Base-by-base conservation (phyloP, 768 basidiomycete genomes). In the Tricholoma sp. region DNA sequence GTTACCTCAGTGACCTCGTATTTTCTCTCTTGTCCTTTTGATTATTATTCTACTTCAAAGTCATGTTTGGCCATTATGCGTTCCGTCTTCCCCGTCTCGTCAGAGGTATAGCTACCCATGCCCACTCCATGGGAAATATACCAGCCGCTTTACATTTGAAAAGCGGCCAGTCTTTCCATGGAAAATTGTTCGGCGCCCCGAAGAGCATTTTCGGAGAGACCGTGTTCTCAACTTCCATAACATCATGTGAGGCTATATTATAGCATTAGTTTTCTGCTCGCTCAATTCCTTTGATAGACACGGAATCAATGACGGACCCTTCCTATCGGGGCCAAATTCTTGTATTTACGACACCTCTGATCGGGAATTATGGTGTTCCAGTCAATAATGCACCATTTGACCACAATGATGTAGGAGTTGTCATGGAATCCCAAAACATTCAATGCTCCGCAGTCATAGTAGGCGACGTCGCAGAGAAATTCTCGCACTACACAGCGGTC, bases 231-330 rank as follows among this genome's bases (percentile, higher is more conserved):
- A 99, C 97, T 32, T 95, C 94, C 42, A 99, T 99, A 70, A 99
- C 97, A 1, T 97, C 94, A 39, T 99, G 94, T 94, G 59, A 63
- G 89, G 78, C 8, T 4, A 32, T 52, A 13, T 48, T 28, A 54
- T 55, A 52, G 18, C 31, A 11, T 34, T 29, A 52, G 6, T 49
- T 15, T 31, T 55, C 24, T 33, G 11, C 13, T 33, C 1, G 31
- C n/a, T 41, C 48, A 24, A 61, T 59, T 55, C 59, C 42, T 20
- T 17, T 28, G 39, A n/a, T 67, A 96, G 94, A 99, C 71, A 98
- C 96, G 48, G 97, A 99, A 74, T 97, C 94, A 7, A 98, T 99
- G 97, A 99, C 97, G 36, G 97, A 99, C 70, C 97, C 97, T 6
- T 98, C 97, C 7, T 98, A 99, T 73, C 90, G 93, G 33, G 89